Conservation (phyloP, 2,329 filamentous ascomycete species). For the Verruconis gallopava region DNA sequence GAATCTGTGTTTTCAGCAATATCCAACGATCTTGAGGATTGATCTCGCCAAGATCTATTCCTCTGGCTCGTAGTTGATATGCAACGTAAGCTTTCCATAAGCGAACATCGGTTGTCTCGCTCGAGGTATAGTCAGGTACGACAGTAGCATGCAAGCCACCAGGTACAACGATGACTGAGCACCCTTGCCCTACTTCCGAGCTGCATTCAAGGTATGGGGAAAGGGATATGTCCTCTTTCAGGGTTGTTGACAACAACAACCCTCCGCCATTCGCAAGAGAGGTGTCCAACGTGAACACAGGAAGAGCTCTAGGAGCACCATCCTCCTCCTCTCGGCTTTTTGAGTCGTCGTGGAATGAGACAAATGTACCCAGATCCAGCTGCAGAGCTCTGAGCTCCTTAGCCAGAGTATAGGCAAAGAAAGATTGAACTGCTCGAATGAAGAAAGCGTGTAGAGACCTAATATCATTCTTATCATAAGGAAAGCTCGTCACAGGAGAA, state of each 20-base stretch:
- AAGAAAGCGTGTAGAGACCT: neutral
- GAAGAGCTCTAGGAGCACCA: neutral
- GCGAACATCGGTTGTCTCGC: neutral
- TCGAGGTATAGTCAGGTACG: neutral
- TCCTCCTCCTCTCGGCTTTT: neutral
- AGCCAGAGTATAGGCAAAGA: neutral
- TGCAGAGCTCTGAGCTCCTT: neutral
- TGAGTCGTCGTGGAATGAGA: neutral
- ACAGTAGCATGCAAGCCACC: slow-evolving; percentile 4
- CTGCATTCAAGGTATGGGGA: neutral
- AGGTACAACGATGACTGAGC: slow-evolving; percentile 1
- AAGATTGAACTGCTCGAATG: neutral
- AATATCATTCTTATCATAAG: neutral
- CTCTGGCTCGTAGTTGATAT: neutral
- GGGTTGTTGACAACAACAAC: slow-evolving; percentile 4
- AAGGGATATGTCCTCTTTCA: neutral
- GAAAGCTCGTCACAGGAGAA: neutral
- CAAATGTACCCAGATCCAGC: neutral
- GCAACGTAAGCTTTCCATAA: slow-evolving; percentile 3
- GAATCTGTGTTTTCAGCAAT: neutral
- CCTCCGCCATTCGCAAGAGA: slow-evolving; percentile 5
- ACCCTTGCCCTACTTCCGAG: too few species aligned
- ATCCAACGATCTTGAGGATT: neutral
- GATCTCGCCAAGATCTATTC: neutral
- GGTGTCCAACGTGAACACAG: slow-evolving; percentile 3